Evolutionary conservation across 1,139 yeast species (phyloP), one percentile per base, ranked within the genome.

Genomic region (Taiozyma sp.): DNA sequence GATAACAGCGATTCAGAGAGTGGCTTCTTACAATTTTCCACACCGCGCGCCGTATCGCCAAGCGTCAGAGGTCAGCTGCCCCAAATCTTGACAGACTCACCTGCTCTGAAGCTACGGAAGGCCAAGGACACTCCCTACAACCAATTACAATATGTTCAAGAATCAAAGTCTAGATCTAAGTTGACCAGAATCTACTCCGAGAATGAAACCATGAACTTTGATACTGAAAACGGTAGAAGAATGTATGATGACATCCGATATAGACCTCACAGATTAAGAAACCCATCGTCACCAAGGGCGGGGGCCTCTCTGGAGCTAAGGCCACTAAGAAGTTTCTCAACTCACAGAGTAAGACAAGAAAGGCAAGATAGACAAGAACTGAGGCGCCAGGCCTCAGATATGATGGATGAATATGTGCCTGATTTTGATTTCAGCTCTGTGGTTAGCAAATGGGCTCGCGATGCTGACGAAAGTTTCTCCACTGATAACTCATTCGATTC

Each of bases 361-460:
- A 32, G 36, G n/a, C 36, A 32, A n/a, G 19, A 32, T 10, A 32
- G 36, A 32, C 36, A 32, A 32, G 36, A 32, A n/a, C 36, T 13
- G 36, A 38, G 41, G 16, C 29, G 19, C 14, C 19, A 24, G 19
- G 16, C 49, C 14, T 36, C 19, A 50, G 89, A 87, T 1, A 70
- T 84, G 57, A 85, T 83, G 60, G 92, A 85, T 64, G 92, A 86
- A 61, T 85, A 84, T 60, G 77, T 85, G 16, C 91, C 91, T 0
- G 87, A 84, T 29, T 69, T 85, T 43, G 80, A 79, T 57, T 81
- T 80, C 50, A 65, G 69, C 39, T 63, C 66, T 30, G 61, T 65
- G 24, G 58, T 66, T 14, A 50, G 66, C 22, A 59, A 61, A 34
- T 68, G 71, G 71, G 57, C 55, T 16, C 57, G 55, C 19, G 53